These are phyloP conservation scores for Fusarium sp. DNA, from an alignment of 2,329 filamentous ascomycete genomes.

Conservation along the genomic window DNA sequence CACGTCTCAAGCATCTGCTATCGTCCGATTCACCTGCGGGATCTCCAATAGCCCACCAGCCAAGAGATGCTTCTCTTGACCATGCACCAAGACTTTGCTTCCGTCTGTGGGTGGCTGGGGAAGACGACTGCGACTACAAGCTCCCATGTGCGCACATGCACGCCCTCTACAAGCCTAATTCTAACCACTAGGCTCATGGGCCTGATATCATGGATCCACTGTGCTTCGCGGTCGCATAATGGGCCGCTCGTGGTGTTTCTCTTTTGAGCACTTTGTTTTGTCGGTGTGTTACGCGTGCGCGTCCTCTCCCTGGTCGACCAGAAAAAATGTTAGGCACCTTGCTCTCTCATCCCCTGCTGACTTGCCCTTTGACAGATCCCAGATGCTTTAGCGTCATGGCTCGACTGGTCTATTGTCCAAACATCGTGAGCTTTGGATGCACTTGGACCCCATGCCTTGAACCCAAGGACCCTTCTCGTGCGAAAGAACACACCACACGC, in stretches of 20 bases:
- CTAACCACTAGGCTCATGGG: conserved; percentile 47
- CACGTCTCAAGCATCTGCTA: conserved; percentile 28
- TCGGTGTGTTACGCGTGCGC: conserved; percentile 56
- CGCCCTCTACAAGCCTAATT: conserved; percentile 31
- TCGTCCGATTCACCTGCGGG: conserved; percentile 40
- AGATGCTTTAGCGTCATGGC: conserved; percentile 43
- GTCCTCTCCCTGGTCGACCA: conserved; percentile 40
- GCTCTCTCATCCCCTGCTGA: conserved; percentile 38
- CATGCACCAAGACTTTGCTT: conserved; percentile 27
- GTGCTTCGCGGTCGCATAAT: conserved; percentile 54
- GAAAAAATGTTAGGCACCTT: conserved; percentile 36
- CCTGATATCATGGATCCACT: conserved; percentile 52
- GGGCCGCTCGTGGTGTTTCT: conserved; percentile 50
- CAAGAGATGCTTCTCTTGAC: conserved; percentile 38
- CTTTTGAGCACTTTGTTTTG: conserved; percentile 50
- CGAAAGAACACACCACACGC: conserved; percentile 27
- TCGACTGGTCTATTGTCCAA: conserved; percentile 37
- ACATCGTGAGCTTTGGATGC: conserved; percentile 43
- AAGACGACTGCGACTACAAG: conserved; percentile 37
- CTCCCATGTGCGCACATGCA: conserved; percentile 43
- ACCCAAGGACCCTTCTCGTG: conserved; percentile 31
- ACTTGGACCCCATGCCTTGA: conserved; percentile 44
- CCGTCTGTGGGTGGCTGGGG: conserved; percentile 46
- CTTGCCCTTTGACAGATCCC: conserved; percentile 41
- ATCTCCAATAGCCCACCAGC: conserved; percentile 41